Conservation (phyloP, 2,329 filamentous ascomycete species). For the Fusarium drepaniforme region DNA sequence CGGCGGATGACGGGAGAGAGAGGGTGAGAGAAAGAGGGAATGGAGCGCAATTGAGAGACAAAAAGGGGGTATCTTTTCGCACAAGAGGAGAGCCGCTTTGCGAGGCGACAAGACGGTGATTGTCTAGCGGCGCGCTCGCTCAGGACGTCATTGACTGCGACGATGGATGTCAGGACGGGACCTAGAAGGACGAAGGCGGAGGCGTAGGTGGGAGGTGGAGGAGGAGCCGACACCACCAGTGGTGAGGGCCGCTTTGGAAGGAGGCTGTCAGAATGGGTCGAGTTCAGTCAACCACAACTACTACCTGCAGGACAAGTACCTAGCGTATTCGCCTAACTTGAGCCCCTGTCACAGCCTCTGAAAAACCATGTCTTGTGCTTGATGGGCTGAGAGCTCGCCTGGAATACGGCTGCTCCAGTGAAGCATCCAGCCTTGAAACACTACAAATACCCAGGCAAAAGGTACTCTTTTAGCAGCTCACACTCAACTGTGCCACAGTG, state of each 20-base stretch:
- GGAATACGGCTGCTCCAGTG: slow-evolving; percentile 4
- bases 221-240: slow-evolving; percentile 35
- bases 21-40: neutral
- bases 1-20: slow-evolving; percentile 10
- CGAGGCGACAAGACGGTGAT: slow-evolving; percentile 20
- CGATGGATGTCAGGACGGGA: slow-evolving; percentile 27
- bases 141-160: slow-evolving; percentile 44
- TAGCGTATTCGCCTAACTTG: neutral
- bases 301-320: slow-evolving; percentile 13
- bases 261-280: slow-evolving; percentile 1
- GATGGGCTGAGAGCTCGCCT: neutral
- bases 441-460: neutral
- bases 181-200: slow-evolving; percentile 30
- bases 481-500: neutral
- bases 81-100: slow-evolving; percentile 8
- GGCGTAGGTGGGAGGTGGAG: slow-evolving; percentile 39
- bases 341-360: slow-evolving; percentile 3
- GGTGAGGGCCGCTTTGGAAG: slow-evolving; percentile 12
- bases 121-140: slow-evolving; percentile 29
- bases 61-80: slow-evolving; percentile 19
- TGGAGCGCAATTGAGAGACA: slow-evolving; percentile 3
- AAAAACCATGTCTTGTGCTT: neutral
- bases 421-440: neutral
- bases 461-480: neutral
- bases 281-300: neutral